Base-by-base conservation (phyloP, 441 rosid species). In the Euphorbia celastroides region DNA sequence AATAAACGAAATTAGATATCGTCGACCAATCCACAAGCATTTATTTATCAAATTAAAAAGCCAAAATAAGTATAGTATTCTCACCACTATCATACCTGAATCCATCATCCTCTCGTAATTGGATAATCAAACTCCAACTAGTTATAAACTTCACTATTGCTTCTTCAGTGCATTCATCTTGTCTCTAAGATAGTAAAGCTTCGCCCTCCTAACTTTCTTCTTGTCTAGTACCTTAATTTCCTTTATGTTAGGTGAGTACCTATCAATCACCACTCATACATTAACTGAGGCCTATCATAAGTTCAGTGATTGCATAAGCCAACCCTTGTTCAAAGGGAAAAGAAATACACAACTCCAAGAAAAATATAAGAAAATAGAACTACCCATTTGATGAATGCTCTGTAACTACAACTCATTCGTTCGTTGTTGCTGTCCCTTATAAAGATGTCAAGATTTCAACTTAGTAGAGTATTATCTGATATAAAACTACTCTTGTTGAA, bases 211-310 rank as follows among this genome's bases (percentile, higher is more conserved):
- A 78, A 88, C 96, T 71, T 77, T 91, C 82, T 86, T 91, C 96
- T 88, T 88, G 77, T 88, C 97, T 84, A 91, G 76, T 76, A 88
- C 91, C 84, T 85, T 86, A 36, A 91, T 86, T 86, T 88, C 97
- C 88, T 84, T 91, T 69, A 89, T 86, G 77, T 89, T 93, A 57
- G 99, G 99, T 0, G 97, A 93, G 70, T 91, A 91, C 88, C 96
- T 88, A 83, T 58, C 72, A 75, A 62, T 42, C 50, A 66, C 14
- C 69, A 58, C 25, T 59, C 46, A 65, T 22, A 69, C 61, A 48
- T 71, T 72, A 30, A 38, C 54, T n/a, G n/a, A n/a, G n/a, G n/a
- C n/a, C n/a, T n/a, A n/a, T n/a, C n/a, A n/a, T n/a, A n/a, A n/a
- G 60, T 23, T 19, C 14, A 32, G 46, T 28, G 23, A 26, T 14